Evolutionary conservation across 2,329 filamentous ascomycete species (phyloP).

Genomic region (Onygena corvina): DNA sequence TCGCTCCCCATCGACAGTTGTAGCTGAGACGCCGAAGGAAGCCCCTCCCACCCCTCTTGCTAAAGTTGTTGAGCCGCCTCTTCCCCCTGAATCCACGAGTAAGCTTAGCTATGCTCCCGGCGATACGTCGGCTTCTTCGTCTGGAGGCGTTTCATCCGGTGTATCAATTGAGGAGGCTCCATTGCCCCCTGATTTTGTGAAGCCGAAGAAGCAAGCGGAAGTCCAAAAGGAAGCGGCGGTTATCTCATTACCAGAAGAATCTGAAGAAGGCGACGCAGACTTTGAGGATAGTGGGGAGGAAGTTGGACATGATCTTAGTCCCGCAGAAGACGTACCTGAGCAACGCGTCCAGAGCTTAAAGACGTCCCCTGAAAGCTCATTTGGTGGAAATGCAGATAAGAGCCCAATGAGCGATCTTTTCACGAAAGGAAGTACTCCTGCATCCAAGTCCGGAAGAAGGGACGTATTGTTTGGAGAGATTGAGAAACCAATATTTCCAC

Average conservation of each 20-base stretch:
- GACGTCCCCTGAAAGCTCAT: conserved; percentile 35
- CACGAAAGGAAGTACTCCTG: conserved; percentile 26
- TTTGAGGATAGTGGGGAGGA: conserved; percentile 39
- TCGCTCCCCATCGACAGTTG: conserved; percentile 23
- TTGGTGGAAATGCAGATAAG: conserved; percentile 28
- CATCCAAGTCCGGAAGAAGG: conserved; percentile 20
- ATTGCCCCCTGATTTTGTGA: conserved; percentile 21
- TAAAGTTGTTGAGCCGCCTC: conserved; percentile 27
- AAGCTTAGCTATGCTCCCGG: conserved; percentile 36
- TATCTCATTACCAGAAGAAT: conserved; percentile 25
- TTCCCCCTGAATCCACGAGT: conserved; percentile 39
- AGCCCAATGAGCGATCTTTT: conserved; percentile 33
- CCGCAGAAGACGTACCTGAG: conserved; percentile 22
- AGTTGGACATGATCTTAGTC: conserved; percentile 31
- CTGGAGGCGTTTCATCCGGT: conserved; percentile 28
- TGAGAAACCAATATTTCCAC: conserved; percentile 28
- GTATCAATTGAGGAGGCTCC: conserved; percentile 32
- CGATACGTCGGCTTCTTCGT: conserved; percentile 39
- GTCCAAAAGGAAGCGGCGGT: conserved; percentile 7
- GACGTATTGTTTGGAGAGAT: conserved; percentile 37
- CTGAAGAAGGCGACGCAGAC: conserved; percentile 27
- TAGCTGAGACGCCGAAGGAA: conserved; percentile 24
- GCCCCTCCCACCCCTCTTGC: conserved; percentile 23
- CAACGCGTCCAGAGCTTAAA: conserved; percentile 26
- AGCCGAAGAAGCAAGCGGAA: conserved; percentile 13